Conservation (phyloP, 78 protist species). For the Paratrimastix pyriformis region DNA sequence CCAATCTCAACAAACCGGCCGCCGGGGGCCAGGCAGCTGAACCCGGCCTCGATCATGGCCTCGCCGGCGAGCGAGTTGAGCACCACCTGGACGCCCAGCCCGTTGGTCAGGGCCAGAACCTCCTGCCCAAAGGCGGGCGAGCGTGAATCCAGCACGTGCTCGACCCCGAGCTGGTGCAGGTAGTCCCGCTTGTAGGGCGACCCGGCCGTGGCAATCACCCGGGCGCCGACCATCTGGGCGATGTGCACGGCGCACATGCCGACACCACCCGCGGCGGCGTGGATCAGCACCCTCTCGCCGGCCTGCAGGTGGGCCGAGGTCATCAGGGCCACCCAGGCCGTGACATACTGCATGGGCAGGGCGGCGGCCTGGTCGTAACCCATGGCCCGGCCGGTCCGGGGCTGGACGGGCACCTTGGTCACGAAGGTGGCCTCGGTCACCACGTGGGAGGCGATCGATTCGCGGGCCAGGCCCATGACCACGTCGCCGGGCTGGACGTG, state of each 20-base stretch:
- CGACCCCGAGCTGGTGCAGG: conserved; percentile 39
- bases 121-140: conserved; percentile 1
- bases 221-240: conserved; percentile 53
- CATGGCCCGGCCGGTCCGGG: no score
- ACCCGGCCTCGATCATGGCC: conserved; percentile 15
- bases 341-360: background rate
- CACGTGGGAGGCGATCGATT: background rate
- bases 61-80: conserved; percentile 17
- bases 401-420: background rate
- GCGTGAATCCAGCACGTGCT: conserved; percentile 1
- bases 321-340: background rate
- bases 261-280: background rate
- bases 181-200: conserved; percentile 42
- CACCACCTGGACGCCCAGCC: conserved; percentile 58
- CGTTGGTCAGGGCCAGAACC: conserved; percentile 40
- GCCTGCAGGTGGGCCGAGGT: background rate
- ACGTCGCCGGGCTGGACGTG: background rate
- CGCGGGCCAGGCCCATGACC: background rate
- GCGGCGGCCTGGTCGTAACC: background rate
- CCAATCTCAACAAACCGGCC: conserved; percentile 49
- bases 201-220: conserved; percentile 48
- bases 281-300: background rate
- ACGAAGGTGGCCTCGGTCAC: background rate
- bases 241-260: background rate
- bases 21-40: conserved; percentile 57